A percentile compares a stretch with the other conserved stretches of the same genome.
phyloP scores from a whole-genome alignment of 1,284 basidiomycete genomes.

The Microbotryomycetes sp. region DNA sequence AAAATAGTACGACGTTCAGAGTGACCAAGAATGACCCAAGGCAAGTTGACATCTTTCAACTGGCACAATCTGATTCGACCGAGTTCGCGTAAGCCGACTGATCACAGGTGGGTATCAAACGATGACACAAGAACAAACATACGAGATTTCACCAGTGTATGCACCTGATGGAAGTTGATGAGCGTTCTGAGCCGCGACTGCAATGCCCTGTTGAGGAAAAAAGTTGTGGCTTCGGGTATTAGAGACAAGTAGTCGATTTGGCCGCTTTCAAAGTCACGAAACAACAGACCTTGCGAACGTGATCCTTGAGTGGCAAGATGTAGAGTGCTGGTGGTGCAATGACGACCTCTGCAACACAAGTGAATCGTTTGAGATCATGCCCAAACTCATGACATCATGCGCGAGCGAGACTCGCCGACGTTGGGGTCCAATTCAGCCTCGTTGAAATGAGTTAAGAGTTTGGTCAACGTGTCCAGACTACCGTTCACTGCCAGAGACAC shows the following conservation, averaged over 20 bases:
- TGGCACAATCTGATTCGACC: slow-evolving; percentile 59
- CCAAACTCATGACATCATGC: not conserved
- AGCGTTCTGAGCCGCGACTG: slow-evolving; percentile 83
- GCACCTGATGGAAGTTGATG: slow-evolving; percentile 81
- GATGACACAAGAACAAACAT: slow-evolving; percentile 32
- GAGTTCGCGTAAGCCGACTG: too few relatives aligned
- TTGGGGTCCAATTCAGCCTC: slow-evolving; percentile 64
- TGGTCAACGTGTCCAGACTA: slow-evolving; percentile 57
- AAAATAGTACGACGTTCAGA: slow-evolving; percentile 93
- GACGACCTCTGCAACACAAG: slow-evolving; percentile 65
- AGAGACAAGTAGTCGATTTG: not conserved
- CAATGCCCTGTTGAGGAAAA: slow-evolving; percentile 47
- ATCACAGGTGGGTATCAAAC: too few relatives aligned
- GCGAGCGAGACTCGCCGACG: slow-evolving; percentile 55
- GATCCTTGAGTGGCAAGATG: slow-evolving; percentile 60
- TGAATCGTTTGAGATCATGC: not conserved
- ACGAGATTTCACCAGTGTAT: slow-evolving; percentile 93
- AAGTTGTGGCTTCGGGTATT: not conserved
- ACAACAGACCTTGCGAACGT: slow-evolving; percentile 42
- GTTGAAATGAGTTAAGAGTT: slow-evolving; percentile 64
- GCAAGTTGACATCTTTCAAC: slow-evolving; percentile 75
- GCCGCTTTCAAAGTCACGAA: not conserved
- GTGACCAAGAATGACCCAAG: slow-evolving; percentile 95
- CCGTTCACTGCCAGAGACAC: slow-evolving; percentile 50
- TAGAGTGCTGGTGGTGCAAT: slow-evolving; percentile 86